Conservation (phyloP, 139 green algal genomes). For the Picochlorum sp. region DNA sequence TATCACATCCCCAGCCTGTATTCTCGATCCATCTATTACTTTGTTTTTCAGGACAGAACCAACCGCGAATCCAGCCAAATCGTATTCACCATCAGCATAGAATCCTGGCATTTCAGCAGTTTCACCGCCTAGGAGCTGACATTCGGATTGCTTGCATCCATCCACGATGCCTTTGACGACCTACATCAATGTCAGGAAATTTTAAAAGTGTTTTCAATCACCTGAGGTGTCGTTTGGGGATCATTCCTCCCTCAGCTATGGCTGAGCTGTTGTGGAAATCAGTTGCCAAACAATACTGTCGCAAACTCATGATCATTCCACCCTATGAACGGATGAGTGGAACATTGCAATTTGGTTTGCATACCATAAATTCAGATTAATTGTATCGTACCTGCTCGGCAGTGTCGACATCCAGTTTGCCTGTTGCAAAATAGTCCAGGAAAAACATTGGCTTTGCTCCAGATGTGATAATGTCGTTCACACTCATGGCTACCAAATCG, state of each 20-base stretch:
- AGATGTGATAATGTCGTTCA: conserved; percentile 94
- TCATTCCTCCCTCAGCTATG: conserved; percentile 27
- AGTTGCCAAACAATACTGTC: conserved; percentile 4
- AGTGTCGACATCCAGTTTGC: conserved; percentile 83
- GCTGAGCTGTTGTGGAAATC: conserved; percentile 20
- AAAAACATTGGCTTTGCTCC: conserved; percentile 97
- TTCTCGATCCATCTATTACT: conserved; percentile 81
- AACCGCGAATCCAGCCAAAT: conserved; percentile 96
- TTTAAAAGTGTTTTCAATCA: not conserved
- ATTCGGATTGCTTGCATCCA: conserved; percentile 82
- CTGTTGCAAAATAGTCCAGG: conserved; percentile 95
- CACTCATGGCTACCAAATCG: conserved; percentile 93
- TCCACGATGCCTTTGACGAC: conserved; percentile 96
- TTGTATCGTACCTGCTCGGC: conserved; percentile 65
- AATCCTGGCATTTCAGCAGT: conserved; percentile 98
- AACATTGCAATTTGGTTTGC: conserved; percentile 11
- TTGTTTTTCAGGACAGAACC: conserved; percentile 87
- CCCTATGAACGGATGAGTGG: conserved; percentile 3
- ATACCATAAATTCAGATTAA: not conserved
- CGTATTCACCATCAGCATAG: conserved; percentile 94
- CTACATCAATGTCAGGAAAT: conserved; percentile 21
- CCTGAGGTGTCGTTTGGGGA: conserved; percentile 24
- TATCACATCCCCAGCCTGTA: conserved; percentile 77
- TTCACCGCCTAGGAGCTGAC: conserved; percentile 87
- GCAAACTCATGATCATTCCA: not conserved